Evolutionary conservation across 2,329 filamentous ascomycete species (phyloP).

Genomic region (Capronia americana): DNA sequence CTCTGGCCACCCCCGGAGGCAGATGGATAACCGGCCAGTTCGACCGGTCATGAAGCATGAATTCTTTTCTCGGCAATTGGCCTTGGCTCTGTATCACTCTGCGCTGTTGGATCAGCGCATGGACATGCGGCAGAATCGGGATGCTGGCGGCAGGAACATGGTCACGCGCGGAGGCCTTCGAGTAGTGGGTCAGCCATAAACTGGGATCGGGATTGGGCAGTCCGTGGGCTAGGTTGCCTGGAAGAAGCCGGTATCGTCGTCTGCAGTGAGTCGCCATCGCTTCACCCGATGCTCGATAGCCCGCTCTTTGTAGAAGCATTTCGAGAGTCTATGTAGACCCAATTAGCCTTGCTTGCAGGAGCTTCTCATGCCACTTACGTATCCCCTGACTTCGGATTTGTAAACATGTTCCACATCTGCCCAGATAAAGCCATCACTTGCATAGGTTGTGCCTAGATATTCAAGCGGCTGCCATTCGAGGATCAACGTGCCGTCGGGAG

Average conservation of each 20-base stretch:
- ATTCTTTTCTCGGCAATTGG: slow-evolving; percentile 86
- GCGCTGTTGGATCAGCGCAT: slow-evolving; percentile 55
- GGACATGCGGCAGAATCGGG: slow-evolving; percentile 51
- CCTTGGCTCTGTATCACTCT: slow-evolving; percentile 73
- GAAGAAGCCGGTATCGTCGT: slow-evolving; percentile 82
- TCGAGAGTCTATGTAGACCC: slow-evolving; percentile 73
- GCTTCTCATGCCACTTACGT: slow-evolving; percentile 63
- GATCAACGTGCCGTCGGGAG: slow-evolving; percentile 79
- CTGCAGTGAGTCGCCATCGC: slow-evolving; percentile 76
- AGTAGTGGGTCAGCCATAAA: slow-evolving; percentile 92
- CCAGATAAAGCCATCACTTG: slow-evolving; percentile 94
- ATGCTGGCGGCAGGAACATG: slow-evolving; percentile 71
- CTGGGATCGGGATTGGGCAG: slow-evolving; percentile 76
- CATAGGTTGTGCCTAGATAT: slow-evolving; percentile 73
- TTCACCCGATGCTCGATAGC: slow-evolving; percentile 77
- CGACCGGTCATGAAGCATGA: slow-evolving; percentile 86
- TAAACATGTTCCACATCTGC: slow-evolving; percentile 78
- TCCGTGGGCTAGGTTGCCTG: slow-evolving; percentile 72
- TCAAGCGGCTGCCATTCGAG: slow-evolving; percentile 87
- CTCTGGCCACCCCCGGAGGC: slow-evolving; percentile 50
- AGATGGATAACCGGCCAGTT: slow-evolving; percentile 88
- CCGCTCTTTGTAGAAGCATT: slow-evolving; percentile 80
- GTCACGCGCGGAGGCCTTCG: slow-evolving; percentile 74
- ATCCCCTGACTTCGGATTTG: slow-evolving; percentile 73
- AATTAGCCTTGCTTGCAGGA: slow-evolving; percentile 1